phyloP scores from a whole-genome alignment of 495 filamentous ascomycete genomes.

The Letharia columbiana region DNA sequence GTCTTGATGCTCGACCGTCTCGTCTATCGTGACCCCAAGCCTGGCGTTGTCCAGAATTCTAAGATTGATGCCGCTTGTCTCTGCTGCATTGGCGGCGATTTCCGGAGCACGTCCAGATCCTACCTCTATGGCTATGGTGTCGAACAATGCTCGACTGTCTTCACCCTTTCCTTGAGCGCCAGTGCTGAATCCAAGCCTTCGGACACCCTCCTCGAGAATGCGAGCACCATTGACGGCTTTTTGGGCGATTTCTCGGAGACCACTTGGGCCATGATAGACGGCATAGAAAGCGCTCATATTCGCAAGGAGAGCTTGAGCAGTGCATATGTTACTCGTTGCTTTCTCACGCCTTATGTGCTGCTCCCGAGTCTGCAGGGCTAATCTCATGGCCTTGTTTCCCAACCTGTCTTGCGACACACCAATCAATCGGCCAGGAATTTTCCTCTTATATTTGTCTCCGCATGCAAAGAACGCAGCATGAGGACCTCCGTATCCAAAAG shows the following conservation, averaged over 20 bases:
- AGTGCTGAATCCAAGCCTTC: constrained; percentile 56
- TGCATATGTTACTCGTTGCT: constrained; percentile 98
- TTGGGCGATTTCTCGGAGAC: constrained; percentile 78
- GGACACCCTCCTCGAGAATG: constrained; percentile 58
- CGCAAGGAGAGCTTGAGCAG: constrained; percentile 86
- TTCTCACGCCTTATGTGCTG: constrained; percentile 97
- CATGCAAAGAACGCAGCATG: constrained; percentile 98
- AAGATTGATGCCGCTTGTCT: constrained; percentile 52
- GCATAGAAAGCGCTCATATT: constrained; percentile 98
- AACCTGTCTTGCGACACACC: constrained; percentile 89
- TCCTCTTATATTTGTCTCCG: constrained; percentile 85
- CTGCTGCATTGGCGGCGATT: constrained; percentile 43
- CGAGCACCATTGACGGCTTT: constrained; percentile 62
- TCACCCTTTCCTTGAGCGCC: constrained; percentile 47
- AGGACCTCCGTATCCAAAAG: constrained; percentile 88
- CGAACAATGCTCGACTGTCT: constrained; percentile 55
- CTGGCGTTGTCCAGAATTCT: constrained; percentile 50
- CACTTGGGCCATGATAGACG: constrained; percentile 88
- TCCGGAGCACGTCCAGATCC: constrained; percentile 40
- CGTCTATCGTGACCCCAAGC: constrained; percentile 64
- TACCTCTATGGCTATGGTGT: constrained; percentile 69
- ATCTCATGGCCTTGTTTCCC: constrained; percentile 72
- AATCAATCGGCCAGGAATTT: constrained; percentile 88
- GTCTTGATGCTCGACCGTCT: constrained; percentile 57
- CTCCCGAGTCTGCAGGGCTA: constrained; percentile 90